A percentile compares a stretch with the other conserved stretches of the same genome.
Evolutionary conservation across 176 grass and related monocot species (phyloP).

Genomic region (Zizania latifolia): DNA sequence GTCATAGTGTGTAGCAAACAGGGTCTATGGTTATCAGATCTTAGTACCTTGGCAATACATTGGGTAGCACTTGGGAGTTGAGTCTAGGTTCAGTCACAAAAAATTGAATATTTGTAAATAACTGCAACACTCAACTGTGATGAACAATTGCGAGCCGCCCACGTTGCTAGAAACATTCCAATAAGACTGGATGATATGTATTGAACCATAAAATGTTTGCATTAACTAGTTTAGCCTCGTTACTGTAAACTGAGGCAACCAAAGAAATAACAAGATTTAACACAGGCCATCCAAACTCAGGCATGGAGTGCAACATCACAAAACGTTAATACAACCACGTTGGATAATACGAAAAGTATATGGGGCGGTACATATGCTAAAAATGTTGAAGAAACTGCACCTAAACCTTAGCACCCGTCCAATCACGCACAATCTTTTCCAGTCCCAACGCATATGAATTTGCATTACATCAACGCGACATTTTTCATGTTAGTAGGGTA

Average conservation of each 20-base stretch:
- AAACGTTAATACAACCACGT: not conserved
- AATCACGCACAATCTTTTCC: not conserved
- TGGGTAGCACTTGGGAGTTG: not conserved
- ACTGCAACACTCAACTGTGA: not conserved
- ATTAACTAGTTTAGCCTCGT: not conserved
- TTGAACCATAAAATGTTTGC: not conserved
- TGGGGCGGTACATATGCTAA: not conserved
- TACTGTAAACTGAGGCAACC: not conserved
- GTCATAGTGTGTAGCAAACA: not conserved
- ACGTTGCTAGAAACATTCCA: not conserved
- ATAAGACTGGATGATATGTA: not conserved
- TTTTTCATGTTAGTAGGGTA: not conserved
- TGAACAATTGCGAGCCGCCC: not conserved
- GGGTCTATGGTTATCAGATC: not conserved
- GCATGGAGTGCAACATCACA: not conserved
- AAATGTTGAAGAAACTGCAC: not conserved
- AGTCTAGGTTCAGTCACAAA: not conserved
- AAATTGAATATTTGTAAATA: not conserved
- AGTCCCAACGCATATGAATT: not conserved
- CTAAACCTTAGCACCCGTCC: not conserved
- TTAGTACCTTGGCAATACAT: not conserved
- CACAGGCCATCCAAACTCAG: not conserved
- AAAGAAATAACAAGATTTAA: not conserved
- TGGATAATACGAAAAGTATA: not conserved
- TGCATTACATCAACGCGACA: not conserved